phyloP scores from a whole-genome alignment of 805 yeast species.

The Cyberlindnera meyerae region DNA sequence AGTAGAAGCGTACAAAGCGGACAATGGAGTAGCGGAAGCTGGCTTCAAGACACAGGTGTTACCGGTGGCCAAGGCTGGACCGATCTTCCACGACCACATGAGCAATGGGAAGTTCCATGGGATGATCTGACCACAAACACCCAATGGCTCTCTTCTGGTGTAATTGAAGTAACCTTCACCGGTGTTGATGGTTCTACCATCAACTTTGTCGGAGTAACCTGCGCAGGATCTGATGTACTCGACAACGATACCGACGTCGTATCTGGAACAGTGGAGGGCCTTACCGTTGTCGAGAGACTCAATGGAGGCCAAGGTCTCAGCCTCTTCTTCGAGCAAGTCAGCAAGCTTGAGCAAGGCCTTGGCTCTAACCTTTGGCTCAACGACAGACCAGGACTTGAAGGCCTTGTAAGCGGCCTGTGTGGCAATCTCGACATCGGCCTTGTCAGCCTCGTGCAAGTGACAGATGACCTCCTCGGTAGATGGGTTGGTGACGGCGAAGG shows the following conservation, averaged over 20 bases:
- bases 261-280: constrained; percentile 42
- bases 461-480: constrained; percentile 57
- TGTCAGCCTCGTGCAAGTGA: constrained; percentile 46
- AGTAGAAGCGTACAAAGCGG: constrained; percentile 53
- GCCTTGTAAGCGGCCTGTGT: constrained; percentile 67
- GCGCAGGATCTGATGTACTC: constrained; percentile 47
- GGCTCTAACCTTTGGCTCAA: constrained; percentile 42
- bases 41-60: constrained; percentile 60
- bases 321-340: constrained; percentile 43
- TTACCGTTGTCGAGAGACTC: constrained; percentile 54
- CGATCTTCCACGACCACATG: constrained; percentile 65
- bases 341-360: constrained; percentile 40
- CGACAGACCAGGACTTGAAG: constrained; percentile 46
- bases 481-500: constrained; percentile 52
- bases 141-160: constrained; percentile 60
- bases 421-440: constrained; percentile 46
- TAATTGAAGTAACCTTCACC: constrained; percentile 48
- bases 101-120: constrained; percentile 73
- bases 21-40: constrained; percentile 62
- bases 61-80: constrained; percentile 66
- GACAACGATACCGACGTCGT: constrained; percentile 43
- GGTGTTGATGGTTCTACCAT: constrained; percentile 44
- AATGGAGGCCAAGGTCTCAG: constrained; percentile 44
- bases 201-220: constrained; percentile 49
- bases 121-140: constrained; percentile 67